Conservation (phyloP, 2,329 filamentous ascomycete species). For the Epichloe scottii region DNA sequence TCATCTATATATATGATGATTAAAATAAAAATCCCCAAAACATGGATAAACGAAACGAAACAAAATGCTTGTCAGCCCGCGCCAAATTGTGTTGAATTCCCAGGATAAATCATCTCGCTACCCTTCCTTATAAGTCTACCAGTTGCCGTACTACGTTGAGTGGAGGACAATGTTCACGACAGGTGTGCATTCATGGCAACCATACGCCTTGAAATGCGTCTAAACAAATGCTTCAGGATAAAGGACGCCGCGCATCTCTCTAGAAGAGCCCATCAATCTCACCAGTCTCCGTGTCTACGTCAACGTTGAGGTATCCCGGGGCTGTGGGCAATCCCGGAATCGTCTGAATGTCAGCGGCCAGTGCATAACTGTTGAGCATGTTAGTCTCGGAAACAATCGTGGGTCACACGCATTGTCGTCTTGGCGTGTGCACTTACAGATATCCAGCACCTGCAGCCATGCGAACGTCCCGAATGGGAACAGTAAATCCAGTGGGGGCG, state of each 20-base stretch:
- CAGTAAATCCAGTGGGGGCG: constrained; percentile 83
- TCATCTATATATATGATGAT: too few relatives aligned
- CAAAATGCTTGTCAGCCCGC: neutral
- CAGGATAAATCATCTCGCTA: neutral
- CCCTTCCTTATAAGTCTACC: neutral
- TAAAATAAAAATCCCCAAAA: too few relatives aligned
- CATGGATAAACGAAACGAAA: too few relatives aligned
- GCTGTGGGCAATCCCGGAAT: constrained; percentile 93
- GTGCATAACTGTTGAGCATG: constrained; percentile 54
- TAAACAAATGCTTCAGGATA: neutral
- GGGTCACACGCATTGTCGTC: neutral
- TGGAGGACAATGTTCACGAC: neutral
- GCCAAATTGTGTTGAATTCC: constrained; percentile 3
- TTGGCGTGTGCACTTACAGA: constrained; percentile 44
- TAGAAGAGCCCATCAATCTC: constrained; percentile 88
- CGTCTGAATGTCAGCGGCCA: constrained; percentile 95
- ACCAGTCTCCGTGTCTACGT: constrained; percentile 69
- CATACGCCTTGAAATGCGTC: neutral
- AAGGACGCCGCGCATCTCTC: neutral
- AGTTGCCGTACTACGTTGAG: constrained; percentile 6
- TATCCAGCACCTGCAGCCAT: constrained; percentile 93
- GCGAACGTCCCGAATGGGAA: constrained; percentile 87
- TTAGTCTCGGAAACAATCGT: constrained; percentile 19
- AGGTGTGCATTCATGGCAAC: neutral
- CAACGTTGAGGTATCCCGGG: constrained; percentile 89